A percentile compares a stretch with the other conserved stretches of the same genome.
These are phyloP conservation scores for Hydrangea macrophylla DNA, from an alignment of 148 eudicot species.

Conservation along the genomic window DNA sequence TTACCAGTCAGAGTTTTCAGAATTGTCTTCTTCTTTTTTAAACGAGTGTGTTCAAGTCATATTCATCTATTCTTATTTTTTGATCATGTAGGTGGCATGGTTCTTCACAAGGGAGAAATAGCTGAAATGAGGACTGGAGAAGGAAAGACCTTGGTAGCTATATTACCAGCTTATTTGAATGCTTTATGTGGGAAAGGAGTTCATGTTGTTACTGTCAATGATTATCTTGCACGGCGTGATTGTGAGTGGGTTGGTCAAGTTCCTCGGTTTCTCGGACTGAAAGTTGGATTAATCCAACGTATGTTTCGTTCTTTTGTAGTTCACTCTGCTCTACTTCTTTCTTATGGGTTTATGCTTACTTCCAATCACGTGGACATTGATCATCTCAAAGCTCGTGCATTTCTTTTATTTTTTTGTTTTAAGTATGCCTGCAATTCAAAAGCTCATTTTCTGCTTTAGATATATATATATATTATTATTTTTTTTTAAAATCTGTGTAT, in stretches of 20 bases:
- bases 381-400: slow-evolving; percentile 1
- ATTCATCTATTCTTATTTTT: not conserved
- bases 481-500: not conserved
- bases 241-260: slow-evolving; percentile 99
- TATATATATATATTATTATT: not conserved
- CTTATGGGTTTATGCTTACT: slow-evolving; percentile 2
- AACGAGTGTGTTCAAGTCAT: not conserved
- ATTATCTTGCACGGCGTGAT: slow-evolving; percentile 94
- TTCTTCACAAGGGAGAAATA: slow-evolving; percentile 89
- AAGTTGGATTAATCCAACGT: slow-evolving; percentile 98
- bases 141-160: slow-evolving; percentile 96
- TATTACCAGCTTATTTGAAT: slow-evolving; percentile 91
- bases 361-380: not conserved
- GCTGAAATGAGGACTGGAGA: slow-evolving; percentile 99
- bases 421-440: not conserved
- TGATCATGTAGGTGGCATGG: slow-evolving; percentile 75
- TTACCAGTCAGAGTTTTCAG: not conserved
- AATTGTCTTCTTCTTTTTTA: not conserved
- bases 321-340: not conserved
- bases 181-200: slow-evolving; percentile 86
- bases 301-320: slow-evolving; percentile 32
- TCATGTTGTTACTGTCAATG: slow-evolving; percentile 96
- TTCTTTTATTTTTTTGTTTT: not conserved
- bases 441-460: no score
- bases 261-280: slow-evolving; percentile 93